Conservation (phyloP, 2,329 filamentous ascomycete genomes). For the Apiospora sp. region DNA sequence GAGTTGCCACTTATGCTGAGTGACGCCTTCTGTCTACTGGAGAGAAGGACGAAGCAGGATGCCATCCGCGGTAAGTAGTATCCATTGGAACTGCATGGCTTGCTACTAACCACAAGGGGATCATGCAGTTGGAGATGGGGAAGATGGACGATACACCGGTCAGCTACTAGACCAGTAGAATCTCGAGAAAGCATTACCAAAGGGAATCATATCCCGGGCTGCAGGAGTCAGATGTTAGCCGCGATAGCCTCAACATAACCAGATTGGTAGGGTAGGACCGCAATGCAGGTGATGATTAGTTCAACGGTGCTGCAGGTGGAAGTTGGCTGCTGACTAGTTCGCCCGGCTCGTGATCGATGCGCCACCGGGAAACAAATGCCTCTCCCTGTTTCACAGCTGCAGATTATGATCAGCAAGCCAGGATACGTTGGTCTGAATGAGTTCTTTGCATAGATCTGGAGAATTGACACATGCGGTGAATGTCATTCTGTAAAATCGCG, state of each 20-base stretch:
- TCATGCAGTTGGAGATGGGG: background rate
- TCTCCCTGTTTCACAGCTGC: background rate
- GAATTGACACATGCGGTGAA: background rate
- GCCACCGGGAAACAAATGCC: background rate
- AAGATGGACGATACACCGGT: background rate
- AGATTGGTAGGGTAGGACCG: background rate
- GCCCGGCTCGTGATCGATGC: background rate
- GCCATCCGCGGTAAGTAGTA: background rate
- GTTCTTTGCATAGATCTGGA: background rate
- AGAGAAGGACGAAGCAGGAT: background rate
- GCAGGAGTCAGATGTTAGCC: background rate
- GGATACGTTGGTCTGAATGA: background rate
- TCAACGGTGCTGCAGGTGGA: background rate
- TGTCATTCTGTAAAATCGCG: background rate
- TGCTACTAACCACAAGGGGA: background rate
- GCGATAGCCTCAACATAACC: background rate
- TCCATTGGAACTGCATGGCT: background rate
- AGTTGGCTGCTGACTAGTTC: background rate
- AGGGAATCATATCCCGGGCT: too few species aligned
- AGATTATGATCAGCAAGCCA: constrained; percentile 14
- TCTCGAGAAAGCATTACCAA: background rate
- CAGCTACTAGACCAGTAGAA: background rate
- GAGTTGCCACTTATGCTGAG: background rate
- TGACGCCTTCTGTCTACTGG: background rate
- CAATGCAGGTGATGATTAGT: background rate